Conservation (phyloP, 257 asterid species). For the Solanum ossicruentum region DNA sequence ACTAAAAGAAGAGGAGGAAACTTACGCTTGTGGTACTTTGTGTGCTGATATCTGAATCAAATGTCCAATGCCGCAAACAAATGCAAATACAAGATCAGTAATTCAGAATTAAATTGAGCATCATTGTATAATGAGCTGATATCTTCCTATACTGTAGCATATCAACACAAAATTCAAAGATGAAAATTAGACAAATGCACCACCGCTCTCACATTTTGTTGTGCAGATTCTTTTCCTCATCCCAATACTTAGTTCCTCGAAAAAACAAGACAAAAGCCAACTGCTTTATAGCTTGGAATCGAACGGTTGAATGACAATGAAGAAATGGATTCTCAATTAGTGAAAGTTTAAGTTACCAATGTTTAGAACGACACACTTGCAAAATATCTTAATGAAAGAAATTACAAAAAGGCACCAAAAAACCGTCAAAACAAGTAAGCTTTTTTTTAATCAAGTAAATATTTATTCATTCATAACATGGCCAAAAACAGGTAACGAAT, state of each 20-base stretch:
- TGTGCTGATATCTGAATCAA: slow-evolving; percentile 85
- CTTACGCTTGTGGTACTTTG: slow-evolving; percentile 99
- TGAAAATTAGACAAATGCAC: background rate
- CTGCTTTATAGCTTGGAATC: background rate
- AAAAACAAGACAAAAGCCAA: background rate
- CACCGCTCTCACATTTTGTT: background rate
- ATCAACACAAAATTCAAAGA: background rate
- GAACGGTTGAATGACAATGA: background rate
- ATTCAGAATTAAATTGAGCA: background rate
- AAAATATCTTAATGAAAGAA: background rate
- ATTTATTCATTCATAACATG: background rate
- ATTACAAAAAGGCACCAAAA: background rate
- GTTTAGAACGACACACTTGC: background rate
- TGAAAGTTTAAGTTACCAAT: background rate
- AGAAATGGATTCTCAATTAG: background rate
- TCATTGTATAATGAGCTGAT: background rate
- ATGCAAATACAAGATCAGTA: slow-evolving; percentile 17
- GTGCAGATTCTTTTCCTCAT: background rate
- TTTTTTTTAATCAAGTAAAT: background rate
- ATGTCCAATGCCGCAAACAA: slow-evolving; percentile 32
- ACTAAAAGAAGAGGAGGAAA: background rate
- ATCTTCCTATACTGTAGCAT: background rate
- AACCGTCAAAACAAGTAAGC: background rate
- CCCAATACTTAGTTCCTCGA: background rate
- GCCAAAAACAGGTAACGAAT: background rate